Conservation (phyloP, 2,329 filamentous ascomycete species). For the Neofusicoccum sp. region DNA sequence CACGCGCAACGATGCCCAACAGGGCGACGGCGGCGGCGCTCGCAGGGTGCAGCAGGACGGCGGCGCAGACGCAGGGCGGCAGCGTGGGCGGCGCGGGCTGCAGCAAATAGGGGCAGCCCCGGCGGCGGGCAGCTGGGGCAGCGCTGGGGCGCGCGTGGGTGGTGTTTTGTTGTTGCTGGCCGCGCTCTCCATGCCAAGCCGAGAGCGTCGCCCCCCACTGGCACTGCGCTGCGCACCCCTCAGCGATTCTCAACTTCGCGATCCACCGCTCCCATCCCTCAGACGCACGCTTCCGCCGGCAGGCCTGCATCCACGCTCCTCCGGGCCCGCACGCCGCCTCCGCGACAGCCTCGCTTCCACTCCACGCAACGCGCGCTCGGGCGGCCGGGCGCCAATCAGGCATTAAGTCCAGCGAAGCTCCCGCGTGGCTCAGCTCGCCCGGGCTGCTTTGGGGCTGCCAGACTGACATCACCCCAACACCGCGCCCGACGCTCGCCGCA, state of each 20-base stretch:
- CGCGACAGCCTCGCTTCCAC: constrained; percentile 16
- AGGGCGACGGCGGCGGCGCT: background rate
- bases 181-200: constrained; percentile 6
- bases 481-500: background rate
- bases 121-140: background rate
- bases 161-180: constrained; percentile 11
- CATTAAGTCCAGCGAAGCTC: constrained; percentile 19
- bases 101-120: constrained; percentile 10
- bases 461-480: constrained; percentile 19
- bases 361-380: constrained; percentile 16
- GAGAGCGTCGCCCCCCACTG: constrained; percentile 11
- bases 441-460: constrained; percentile 16
- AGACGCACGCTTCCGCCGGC: constrained; percentile 4
- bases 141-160: background rate
- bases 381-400: constrained; percentile 20
- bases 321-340: constrained; percentile 1
- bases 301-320: constrained; percentile 12
- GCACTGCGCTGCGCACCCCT: constrained; percentile 8
- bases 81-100: constrained; percentile 1
- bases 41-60: background rate
- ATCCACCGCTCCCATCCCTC: constrained; percentile 15
- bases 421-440: constrained; percentile 13
- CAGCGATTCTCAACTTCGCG: constrained; percentile 18
- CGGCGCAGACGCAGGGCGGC: background rate
- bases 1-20: constrained; percentile 14